A percentile compares a stretch with the other conserved stretches of the same genome.
phyloP scores from a whole-genome alignment of 164 flowering plant genomes.

The Taxillus chinensis region DNA sequence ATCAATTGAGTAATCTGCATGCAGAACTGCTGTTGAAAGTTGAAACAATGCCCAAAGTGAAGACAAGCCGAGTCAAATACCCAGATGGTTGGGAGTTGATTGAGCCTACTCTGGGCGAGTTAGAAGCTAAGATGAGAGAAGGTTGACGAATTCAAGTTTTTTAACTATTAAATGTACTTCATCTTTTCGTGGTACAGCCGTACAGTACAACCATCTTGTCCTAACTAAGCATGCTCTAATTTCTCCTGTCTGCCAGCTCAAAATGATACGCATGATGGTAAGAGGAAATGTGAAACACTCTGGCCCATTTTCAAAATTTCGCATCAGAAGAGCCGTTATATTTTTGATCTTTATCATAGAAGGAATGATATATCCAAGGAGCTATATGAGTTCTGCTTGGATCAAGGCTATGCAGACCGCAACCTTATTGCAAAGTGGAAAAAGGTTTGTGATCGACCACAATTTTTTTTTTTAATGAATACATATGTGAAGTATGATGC shows the following conservation, averaged over 20 bases:
- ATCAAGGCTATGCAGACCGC: constrained; percentile 79
- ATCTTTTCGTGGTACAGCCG: too few species aligned
- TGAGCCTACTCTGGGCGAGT: constrained; percentile 74
- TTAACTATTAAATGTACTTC: too few species aligned
- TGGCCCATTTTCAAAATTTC: constrained; percentile 86
- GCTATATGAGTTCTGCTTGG: constrained; percentile 74
- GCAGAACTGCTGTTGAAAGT: background rate
- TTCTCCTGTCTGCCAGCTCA: constrained; percentile 36
- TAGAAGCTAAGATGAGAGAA: constrained; percentile 88
- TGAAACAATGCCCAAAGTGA: constrained; percentile 64
- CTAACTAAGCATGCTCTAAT: too few species aligned
- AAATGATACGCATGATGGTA: constrained; percentile 77
- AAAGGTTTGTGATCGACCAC: constrained; percentile 45
- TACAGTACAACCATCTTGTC: too few species aligned
- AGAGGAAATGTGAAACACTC: constrained; percentile 72
- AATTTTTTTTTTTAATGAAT: too few species aligned
- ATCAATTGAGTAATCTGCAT: too few species aligned
- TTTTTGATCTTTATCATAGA: constrained; percentile 65
- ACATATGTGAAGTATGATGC: too few species aligned
- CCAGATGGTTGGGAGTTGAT: constrained; percentile 90
- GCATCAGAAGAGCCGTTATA: constrained; percentile 80
- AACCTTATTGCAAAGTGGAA: constrained; percentile 78
- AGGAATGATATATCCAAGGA: constrained; percentile 79
- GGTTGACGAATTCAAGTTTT: constrained; percentile 19
- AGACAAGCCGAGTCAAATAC: constrained; percentile 58